Evolutionary conservation across 2,329 filamentous ascomycete species (phyloP), one percentile per base, ranked within the genome.

Genomic region (Sclerotinia spermophila): DNA sequence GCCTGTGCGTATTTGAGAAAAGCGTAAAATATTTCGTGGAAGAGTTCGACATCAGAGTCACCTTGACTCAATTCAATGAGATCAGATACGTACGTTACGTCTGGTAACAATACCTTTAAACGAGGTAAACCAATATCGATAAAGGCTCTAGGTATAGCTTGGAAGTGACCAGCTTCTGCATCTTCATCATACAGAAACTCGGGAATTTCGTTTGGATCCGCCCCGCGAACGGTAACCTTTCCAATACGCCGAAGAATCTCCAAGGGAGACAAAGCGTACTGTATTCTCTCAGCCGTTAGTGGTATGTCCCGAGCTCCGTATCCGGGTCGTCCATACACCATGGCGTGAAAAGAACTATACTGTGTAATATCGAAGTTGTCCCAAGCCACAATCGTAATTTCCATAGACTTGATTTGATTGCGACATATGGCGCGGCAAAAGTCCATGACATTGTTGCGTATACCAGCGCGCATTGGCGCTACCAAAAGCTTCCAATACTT

Each of bases 81-180:
- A 17, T 40, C 11, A 1, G 35, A 7, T n/a, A n/a, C 15, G 21
- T 59, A 59, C 5, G 24, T 40, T 15, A 24, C 19, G n/a, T 40
- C 24, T n/a, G 56, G 35, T n/a, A 59, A 40, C 11, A n/a, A 10
- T 5, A 19, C 10, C 21, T 13, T 59, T 24, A 0, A 3, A n/a
- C 4, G 21, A 24, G 19, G 33, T 33, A 19, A 2, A 5, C 2
- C 0, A n/a, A 3, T 6, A 6, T 21, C 45, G 19, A 24, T n/a
- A 21, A 45, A 45, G 42, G 42, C n/a, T 45, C 45, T 8, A 19
- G 45, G 19, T 8, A 21, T 48, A n/a, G n/a, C n/a, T n/a, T 8
- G 24, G 13, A 15, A 33, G 17, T 13, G 7, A 0, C 2, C 11
- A 0, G 8, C 3, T 1, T 10, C 15, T 21, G 3, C 13, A 35